A percentile compares a stretch with the other conserved stretches of the same genome.
Evolutionary conservation across 2,329 filamentous ascomycete genomes (phyloP).

Genomic region (Fusarium torulosum): DNA sequence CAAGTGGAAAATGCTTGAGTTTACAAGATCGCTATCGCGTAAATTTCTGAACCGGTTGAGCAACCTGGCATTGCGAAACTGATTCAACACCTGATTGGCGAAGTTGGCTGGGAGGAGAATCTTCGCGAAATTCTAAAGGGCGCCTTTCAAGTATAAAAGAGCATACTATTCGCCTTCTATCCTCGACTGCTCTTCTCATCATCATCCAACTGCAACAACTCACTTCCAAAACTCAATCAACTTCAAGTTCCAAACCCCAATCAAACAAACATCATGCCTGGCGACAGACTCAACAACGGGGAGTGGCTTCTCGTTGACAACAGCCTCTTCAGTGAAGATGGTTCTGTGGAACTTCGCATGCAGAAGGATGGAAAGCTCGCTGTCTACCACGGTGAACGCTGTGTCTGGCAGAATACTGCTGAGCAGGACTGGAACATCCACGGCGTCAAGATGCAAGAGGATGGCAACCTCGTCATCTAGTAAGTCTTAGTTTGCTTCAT

Average conservation of each 20-base stretch:
- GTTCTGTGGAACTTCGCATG: conserved; percentile 24
- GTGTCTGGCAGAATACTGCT: conserved; percentile 19
- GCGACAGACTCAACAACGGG: conserved; percentile 4
- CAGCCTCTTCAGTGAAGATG: conserved; percentile 18
- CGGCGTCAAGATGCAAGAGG: conserved; percentile 11
- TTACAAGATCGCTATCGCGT: background rate
- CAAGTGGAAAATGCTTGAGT: background rate
- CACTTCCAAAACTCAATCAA: background rate
- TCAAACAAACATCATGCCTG: background rate
- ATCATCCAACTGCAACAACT: background rate
- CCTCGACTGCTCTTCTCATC: too few relatives aligned
- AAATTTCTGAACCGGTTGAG: background rate
- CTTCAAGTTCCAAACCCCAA: background rate
- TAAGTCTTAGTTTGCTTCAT: background rate
- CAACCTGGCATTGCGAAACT: background rate
- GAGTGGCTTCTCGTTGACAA: conserved; percentile 20
- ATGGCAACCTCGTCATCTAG: conserved; percentile 16
- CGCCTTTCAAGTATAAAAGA: background rate
- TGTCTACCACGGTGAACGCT: conserved; percentile 6
- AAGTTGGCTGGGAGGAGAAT: background rate
- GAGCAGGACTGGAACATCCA: conserved; percentile 8
- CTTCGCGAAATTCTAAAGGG: background rate
- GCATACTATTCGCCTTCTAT: too few relatives aligned
- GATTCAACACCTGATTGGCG: background rate
- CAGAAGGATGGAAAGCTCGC: conserved; percentile 27